Percentiles rank a stretch among this genome's conserved stretches.
phyloP scores from a whole-genome alignment of 1,284 basidiomycete species.

The Ceraceosorus guamensis region DNA sequence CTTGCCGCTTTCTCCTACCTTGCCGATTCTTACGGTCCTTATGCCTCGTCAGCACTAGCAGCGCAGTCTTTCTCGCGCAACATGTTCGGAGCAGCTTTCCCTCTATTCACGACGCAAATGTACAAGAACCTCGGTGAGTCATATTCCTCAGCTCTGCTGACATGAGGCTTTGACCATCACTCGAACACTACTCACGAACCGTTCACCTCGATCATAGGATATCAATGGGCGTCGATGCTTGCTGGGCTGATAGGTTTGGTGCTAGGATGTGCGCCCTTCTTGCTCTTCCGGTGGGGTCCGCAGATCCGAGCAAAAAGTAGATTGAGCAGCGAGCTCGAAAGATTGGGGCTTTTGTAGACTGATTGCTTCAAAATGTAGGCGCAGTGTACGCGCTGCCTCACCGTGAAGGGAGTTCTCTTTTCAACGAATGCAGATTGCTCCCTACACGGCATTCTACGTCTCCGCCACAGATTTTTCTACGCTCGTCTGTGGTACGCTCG shows the following conservation, averaged over 20 bases:
- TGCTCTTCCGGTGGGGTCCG: constrained; percentile 61
- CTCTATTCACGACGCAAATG: constrained; percentile 50
- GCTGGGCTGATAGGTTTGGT: constrained; percentile 58
- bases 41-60: constrained; percentile 68
- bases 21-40: constrained; percentile 51
- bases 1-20: constrained; percentile 24
- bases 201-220: constrained; percentile 51
- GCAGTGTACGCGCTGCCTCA: too few species aligned
- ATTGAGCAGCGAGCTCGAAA: constrained; percentile 48
- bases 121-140: constrained; percentile 44
- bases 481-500: too few species aligned
- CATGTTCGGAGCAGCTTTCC: constrained; percentile 40
- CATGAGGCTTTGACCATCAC: too few species aligned
- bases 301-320: constrained; percentile 59
- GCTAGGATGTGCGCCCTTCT: constrained; percentile 56
- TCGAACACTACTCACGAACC: too few species aligned
- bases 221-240: constrained; percentile 65
- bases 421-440: too few species aligned
- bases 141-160: too few species aligned
- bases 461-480: too few species aligned
- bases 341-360: background rate
- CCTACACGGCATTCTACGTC: too few species aligned
- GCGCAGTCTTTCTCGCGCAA: constrained; percentile 66
- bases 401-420: too few species aligned
- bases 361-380: too few species aligned